Evolutionary conservation across 1,284 basidiomycete species (phyloP), one percentile per base, ranked within the genome.

Genomic region (Calocybe gambosa): DNA sequence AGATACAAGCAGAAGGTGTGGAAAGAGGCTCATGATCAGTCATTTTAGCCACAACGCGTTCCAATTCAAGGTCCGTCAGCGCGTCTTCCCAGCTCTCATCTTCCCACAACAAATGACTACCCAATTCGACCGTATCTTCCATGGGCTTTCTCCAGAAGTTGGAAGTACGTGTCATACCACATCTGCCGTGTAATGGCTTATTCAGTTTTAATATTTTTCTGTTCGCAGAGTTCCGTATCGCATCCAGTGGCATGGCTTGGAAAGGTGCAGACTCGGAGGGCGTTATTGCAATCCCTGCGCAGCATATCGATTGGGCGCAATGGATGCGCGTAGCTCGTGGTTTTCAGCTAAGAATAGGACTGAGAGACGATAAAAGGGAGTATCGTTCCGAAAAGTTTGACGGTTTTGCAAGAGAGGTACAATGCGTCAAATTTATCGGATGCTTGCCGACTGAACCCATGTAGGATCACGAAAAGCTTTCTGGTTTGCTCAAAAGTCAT

Each of bases 251-350:
- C 42, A 85, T 97, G 68, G 93, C 91, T 5, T 97, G 94, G 94
- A 95, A 86, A 58, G 82, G 80, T 42, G 78, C 82, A 40, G 80
- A 87, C 16, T 74, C 71, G 12, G 84, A 85, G 38, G 65, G 69
- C 2, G 77, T 84, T 39, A 75, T 76, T 8, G 85, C 88, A 2
- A 78, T 94, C 50, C 71, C 78, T 10, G 77, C 82, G 0, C 68
- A 67, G 13, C 87, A 93, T 53, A 87, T 97, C 52, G 91, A 91
- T 65, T 89, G 85, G 77, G 86, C 82, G 0, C 82, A 87, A 52
- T 98, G 94, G 94, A 71, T 91, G 36, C 80, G 93, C 43, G 94
- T 96, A 28, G 94, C 93, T 23, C 78, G 96, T 37, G 83, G 87
- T 56, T 97, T 90, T 61, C 94, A 97, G 66, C 82, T 99, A 13